phyloP scores from a whole-genome alignment of 208 protist genomes.

The Leishmania aethiopica region DNA sequence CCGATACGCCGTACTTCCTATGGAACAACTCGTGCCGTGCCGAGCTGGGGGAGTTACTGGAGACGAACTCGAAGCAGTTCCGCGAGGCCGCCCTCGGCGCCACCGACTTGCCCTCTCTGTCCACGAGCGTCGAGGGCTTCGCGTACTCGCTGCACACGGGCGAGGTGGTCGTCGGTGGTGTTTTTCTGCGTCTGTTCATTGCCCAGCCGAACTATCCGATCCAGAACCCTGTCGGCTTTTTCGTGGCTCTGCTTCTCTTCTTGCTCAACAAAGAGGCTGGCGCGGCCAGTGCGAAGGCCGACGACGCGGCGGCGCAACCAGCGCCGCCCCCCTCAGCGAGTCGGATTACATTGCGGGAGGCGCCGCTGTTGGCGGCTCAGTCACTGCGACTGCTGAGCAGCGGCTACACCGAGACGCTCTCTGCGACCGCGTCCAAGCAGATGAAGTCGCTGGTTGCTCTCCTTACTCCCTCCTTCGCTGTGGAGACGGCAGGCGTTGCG shows the following conservation, averaged over 20 bases:
- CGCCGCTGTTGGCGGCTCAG: slow-evolving; percentile 17
- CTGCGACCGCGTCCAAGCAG: slow-evolving; percentile 16
- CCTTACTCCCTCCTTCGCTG: background rate
- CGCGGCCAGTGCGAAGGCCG: background rate
- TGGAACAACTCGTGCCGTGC: slow-evolving; percentile 88
- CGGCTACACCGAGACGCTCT: slow-evolving; percentile 22
- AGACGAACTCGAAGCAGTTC: slow-evolving; percentile 51
- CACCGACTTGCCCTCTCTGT: slow-evolving; percentile 31
- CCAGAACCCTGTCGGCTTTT: slow-evolving; percentile 72
- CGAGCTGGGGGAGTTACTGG: slow-evolving; percentile 77
- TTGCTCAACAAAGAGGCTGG: slow-evolving; percentile 3
- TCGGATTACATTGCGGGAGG: background rate
- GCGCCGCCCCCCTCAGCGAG: background rate
- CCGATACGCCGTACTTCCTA: slow-evolving; percentile 84
- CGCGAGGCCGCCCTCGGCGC: slow-evolving; percentile 47
- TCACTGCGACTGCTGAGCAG: slow-evolving; percentile 21
- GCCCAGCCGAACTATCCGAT: slow-evolving; percentile 78
- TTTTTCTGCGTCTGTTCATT: slow-evolving; percentile 92
- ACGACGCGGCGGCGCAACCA: background rate
- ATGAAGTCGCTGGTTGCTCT: slow-evolving; percentile 15
- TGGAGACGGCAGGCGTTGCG: background rate
- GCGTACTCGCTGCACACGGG: slow-evolving; percentile 60
- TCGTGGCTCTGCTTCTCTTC: slow-evolving; percentile 50
- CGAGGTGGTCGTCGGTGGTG: slow-evolving; percentile 86
- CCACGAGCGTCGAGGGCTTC: slow-evolving; percentile 40